Evolutionary conservation across 345 rosid genomes (phyloP), one percentile per base, ranked within the genome.

Genomic region (Litchi chinensis): DNA sequence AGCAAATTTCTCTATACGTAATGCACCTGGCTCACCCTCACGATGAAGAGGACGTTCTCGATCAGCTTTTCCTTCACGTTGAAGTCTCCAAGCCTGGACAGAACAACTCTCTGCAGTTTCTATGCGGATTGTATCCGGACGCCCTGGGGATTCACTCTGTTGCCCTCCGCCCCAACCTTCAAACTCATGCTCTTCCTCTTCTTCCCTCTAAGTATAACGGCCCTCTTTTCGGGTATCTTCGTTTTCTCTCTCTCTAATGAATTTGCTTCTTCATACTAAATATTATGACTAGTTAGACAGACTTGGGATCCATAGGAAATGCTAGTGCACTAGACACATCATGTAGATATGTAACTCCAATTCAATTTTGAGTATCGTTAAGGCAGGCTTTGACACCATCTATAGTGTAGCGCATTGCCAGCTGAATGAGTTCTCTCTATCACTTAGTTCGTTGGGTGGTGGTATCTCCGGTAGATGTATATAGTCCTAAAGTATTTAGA

Each of bases 51-150:
- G 97, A 82, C 70, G 93, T 86, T 62, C 92, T 92, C 52, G 91
- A 90, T 76, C 98, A 93, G 85, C 64, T 95, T 83, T 95, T 93
- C 74, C 90, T 95, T 57, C 98, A 90, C 56, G 97, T 95, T 28
- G 88, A 92, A 81, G 90, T 95, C 21, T 85, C 94, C 37, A 94
- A 95, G 91, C 93, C 89, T 22, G 90, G 79, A n/a, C 91, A 89
- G 66, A 79, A 82, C 65, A 80, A 90, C 24, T 91, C 97, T 54
- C 74, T 94, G 75, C 95, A 90, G 76, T 91, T 95, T 79, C 91
- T 94, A 6, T 95, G 99, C 26, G 99, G 95, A 19, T 82, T 95
- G 84, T 92, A 95, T 84, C 97, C 98, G 0, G 99, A 95, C 79
- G 98, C 98, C 0, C 77, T 94, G 73, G 97, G 98, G 37, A 94